phyloP scores from a whole-genome alignment of 345 rosid genomes.

The Linum usitatissimum region DNA sequence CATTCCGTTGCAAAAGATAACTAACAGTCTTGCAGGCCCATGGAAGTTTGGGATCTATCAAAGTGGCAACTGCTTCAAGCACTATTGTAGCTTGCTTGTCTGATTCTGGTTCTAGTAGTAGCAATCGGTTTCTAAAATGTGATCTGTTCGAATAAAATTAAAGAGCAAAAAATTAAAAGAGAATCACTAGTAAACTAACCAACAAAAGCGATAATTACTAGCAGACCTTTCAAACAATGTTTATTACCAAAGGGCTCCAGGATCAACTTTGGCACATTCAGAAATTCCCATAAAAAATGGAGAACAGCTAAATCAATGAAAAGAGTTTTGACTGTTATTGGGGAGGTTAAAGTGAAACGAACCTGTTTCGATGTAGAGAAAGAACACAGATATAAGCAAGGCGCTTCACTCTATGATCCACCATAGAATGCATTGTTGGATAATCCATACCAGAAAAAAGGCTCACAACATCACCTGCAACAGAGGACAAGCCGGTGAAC shows the following conservation, averaged over 20 bases:
- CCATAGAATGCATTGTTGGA: slow-evolving; percentile 36
- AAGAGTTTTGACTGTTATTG: background rate
- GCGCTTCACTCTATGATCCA: slow-evolving; percentile 68
- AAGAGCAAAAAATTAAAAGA: slow-evolving; percentile 14
- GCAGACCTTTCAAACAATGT: background rate
- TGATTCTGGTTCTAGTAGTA: slow-evolving; percentile 33
- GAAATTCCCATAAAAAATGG: background rate
- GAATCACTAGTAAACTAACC: slow-evolving; percentile 8
- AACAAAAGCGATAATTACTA: background rate
- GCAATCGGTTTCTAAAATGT: slow-evolving; percentile 48
- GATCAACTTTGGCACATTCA: background rate
- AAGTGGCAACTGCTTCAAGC: slow-evolving; percentile 51
- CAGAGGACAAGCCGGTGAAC: slow-evolving; percentile 19
- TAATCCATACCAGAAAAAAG: slow-evolving; percentile 59
- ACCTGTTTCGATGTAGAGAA: slow-evolving; percentile 82
- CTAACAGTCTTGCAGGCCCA: slow-evolving; percentile 75
- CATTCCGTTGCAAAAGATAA: slow-evolving; percentile 48
- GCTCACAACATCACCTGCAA: slow-evolving; percentile 57
- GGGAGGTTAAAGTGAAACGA: slow-evolving; percentile 12
- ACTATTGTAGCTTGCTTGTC: slow-evolving; percentile 36
- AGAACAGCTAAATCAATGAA: no score
- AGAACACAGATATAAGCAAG: slow-evolving; percentile 60
- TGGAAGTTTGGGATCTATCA: slow-evolving; percentile 75
- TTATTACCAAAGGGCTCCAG: background rate
- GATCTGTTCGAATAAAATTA: slow-evolving; percentile 31